Evolutionary conservation across 1,139 yeast genomes (phyloP), one percentile per base, ranked within the genome.

Genomic region (Geotrichum candidum): DNA sequence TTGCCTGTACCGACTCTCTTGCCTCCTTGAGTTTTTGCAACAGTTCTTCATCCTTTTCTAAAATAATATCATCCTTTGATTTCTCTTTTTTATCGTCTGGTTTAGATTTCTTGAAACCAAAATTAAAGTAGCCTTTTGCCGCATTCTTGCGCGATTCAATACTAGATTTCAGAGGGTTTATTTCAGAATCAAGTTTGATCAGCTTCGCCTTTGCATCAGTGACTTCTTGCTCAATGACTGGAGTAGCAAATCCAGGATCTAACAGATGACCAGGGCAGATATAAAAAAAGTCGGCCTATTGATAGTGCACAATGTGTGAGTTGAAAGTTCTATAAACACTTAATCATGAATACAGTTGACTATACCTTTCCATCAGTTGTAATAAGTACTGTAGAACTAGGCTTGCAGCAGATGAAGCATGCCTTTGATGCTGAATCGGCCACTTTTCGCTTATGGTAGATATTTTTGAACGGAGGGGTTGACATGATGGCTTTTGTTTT

Each of bases 341-440:
- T 22, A 3, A 52, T 22, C 23, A 33, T 33, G 25, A 18, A 33
- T 35, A 53, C 45, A 53, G 5, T 53, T 52, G 10, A 33, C 4
- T 52, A 27, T 54, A 62, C 64, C 54, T 70, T 67, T 11, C 79
- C 79, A 62, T 76, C 80, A 25, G 70, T 74, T 1, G 85, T 77
- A n/a, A 86, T 79, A 48, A 88, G 74, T 1, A 88, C 96, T 0
- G 82, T 78, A 0, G 78, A 67, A 0, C 90, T 77, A 1, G 94
- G 90, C 66, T 85, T 85, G 70, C 79, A 85, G 74, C 96, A 89
- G 41, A 88, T 77, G 54, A 77, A 69, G 68, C 96, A 88, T 0
- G 92, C 78, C 68, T 82, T 82, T 59, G 82, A 69, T 62, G 81
- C 83, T n/a, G 78, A 66, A 2, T 78, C 78, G 0, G 90, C 85